Conservation (phyloP, 2,329 filamentous ascomycete genomes). For the Diaporthe longicolla region DNA sequence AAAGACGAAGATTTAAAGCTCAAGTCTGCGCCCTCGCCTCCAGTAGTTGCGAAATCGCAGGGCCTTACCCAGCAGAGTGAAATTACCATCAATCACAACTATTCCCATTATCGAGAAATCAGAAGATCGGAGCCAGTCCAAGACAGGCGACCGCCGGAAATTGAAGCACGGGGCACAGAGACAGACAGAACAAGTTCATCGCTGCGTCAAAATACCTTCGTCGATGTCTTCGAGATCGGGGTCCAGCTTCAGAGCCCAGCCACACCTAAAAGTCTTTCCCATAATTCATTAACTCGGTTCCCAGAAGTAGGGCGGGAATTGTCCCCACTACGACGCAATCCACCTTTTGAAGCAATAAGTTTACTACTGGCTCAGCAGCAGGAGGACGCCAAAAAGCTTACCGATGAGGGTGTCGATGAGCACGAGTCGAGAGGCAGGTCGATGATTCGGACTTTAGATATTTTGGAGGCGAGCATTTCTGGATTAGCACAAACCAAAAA, state of each 20-base stretch:
- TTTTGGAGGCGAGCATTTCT: too few species aligned
- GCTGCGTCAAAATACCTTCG: background rate
- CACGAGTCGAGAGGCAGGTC: too few species aligned
- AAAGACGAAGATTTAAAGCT: background rate
- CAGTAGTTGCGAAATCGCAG: background rate
- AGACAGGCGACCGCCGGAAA: background rate
- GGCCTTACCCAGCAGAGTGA: background rate
- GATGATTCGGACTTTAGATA: too few species aligned
- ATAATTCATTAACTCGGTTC: too few species aligned
- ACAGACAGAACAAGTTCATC: background rate
- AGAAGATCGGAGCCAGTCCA: background rate
- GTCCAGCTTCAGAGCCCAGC: background rate
- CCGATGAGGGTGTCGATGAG: too few species aligned
- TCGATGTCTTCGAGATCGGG: background rate
- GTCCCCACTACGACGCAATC: slow-evolving; percentile 10
- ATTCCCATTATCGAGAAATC: too few species aligned
- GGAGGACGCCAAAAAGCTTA: too few species aligned
- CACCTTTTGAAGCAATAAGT: slow-evolving; percentile 6
- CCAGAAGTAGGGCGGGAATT: background rate
- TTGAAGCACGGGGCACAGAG: background rate
- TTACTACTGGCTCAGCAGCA: background rate
- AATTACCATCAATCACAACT: background rate
- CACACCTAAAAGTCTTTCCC: too few species aligned
- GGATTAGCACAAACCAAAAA: too few species aligned
- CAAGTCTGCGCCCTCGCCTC: background rate